These are phyloP conservation scores for Annulohypoxylon maeteangense DNA, from an alignment of 495 filamentous ascomycete species.

Conservation along the genomic window DNA sequence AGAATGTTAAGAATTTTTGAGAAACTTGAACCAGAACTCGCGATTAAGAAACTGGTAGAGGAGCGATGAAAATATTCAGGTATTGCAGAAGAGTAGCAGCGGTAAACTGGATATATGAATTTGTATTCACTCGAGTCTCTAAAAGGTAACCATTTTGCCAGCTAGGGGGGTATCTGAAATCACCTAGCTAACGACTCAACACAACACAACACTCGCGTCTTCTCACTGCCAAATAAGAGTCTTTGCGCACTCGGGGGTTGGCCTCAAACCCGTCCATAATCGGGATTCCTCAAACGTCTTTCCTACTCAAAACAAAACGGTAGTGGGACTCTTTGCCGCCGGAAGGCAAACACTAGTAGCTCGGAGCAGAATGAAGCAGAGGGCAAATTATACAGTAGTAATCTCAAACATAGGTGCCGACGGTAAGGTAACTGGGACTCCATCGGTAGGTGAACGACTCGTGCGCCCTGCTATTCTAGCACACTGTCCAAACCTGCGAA, in stretches of 20 bases:
- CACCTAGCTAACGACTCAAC: conserved; percentile 37
- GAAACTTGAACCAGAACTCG: background rate
- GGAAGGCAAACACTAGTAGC: conserved; percentile 8
- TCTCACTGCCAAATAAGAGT: conserved; percentile 20
- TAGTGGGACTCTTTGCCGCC: conserved; percentile 14
- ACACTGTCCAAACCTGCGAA: conserved; percentile 46
- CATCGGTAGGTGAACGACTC: conserved; percentile 16
- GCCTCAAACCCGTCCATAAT: conserved; percentile 12
- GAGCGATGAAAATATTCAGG: background rate
- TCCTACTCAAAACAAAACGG: conserved; percentile 24
- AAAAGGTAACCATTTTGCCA: conserved; percentile 29
- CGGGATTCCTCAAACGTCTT: conserved; percentile 21
- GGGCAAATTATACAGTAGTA: conserved; percentile 44
- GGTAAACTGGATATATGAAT: conserved; percentile 26
- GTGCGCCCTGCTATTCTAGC: conserved; percentile 41
- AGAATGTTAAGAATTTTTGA: no score
- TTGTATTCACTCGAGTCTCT: conserved; percentile 40
- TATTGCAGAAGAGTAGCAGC: background rate
- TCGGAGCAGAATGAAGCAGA: conserved; percentile 23
- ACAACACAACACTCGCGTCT: conserved; percentile 20
- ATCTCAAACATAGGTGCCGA: conserved; percentile 22
- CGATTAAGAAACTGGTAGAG: background rate
- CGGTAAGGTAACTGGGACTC: conserved; percentile 28
- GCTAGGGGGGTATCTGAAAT: conserved; percentile 45
- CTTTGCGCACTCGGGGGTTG: conserved; percentile 32